These are phyloP conservation scores for Ceratocystis albifundus DNA, from an alignment of 2,329 filamentous ascomycete species.

Conservation along the genomic window DNA sequence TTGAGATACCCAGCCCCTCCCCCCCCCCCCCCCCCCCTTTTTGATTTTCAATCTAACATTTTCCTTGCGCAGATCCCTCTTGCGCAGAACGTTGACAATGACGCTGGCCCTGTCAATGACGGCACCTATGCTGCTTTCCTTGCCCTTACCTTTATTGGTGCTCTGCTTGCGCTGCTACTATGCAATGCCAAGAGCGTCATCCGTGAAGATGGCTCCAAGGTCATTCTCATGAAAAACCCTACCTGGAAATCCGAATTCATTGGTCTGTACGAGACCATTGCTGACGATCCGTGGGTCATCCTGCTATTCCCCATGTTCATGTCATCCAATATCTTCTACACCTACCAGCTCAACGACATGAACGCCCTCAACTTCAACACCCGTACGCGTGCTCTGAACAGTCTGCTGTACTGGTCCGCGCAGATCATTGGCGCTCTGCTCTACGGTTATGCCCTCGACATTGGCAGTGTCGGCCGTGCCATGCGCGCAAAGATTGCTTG, in stretches of 20 bases:
- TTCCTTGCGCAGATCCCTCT: slow-evolving; percentile 47
- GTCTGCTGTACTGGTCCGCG: slow-evolving; percentile 63
- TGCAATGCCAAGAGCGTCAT: slow-evolving; percentile 61
- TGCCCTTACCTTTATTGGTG: slow-evolving; percentile 65
- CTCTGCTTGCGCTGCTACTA: slow-evolving; percentile 55
- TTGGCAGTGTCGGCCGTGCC: slow-evolving; percentile 46
- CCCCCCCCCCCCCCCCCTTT: no score
- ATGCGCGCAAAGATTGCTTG: slow-evolving; percentile 56
- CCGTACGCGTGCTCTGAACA: slow-evolving; percentile 54
- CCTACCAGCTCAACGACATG: slow-evolving; percentile 45
- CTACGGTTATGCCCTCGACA: slow-evolving; percentile 62
- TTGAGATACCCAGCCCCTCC: background rate
- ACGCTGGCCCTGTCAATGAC: slow-evolving; percentile 46
- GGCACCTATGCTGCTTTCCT: slow-evolving; percentile 85
- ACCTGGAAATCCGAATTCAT: slow-evolving; percentile 69
- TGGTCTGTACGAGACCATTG: slow-evolving; percentile 63
- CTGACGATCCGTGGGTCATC: slow-evolving; percentile 59
- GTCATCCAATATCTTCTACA: slow-evolving; percentile 45
- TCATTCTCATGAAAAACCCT: slow-evolving; percentile 85
- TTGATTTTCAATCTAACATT: slow-evolving; percentile 14
- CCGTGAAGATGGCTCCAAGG: slow-evolving; percentile 63
- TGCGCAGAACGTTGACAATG: slow-evolving; percentile 56
- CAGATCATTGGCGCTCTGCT: slow-evolving; percentile 67
- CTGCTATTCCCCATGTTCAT: slow-evolving; percentile 53
- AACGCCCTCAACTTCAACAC: slow-evolving; percentile 45